Evolutionary conservation across 495 filamentous ascomycete species (phyloP).

Genomic region (Lophiotrema nucula): DNA sequence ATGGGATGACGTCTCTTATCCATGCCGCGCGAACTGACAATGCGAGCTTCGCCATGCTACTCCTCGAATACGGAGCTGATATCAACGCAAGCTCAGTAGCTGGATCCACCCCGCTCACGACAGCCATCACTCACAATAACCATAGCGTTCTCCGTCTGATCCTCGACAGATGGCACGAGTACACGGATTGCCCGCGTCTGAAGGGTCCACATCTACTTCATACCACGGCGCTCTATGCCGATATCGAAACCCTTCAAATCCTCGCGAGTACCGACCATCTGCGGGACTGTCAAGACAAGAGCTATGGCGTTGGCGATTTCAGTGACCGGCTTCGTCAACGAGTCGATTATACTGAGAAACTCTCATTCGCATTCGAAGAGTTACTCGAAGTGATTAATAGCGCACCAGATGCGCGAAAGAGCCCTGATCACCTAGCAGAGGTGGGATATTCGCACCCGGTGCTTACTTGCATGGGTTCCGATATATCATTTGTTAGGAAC

Average conservation of each 20-base stretch:
- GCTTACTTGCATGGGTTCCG: background rate
- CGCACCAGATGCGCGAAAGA: constrained; percentile 3
- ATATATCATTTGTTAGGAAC: background rate
- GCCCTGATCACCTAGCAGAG: constrained; percentile 3
- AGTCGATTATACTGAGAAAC: constrained; percentile 7
- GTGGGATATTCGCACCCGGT: background rate
- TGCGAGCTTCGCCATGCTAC: constrained; percentile 40
- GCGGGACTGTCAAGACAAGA: constrained; percentile 6
- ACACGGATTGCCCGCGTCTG: constrained; percentile 38
- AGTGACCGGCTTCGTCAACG: background rate
- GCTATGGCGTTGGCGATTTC: constrained; percentile 8
- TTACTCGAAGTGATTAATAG: constrained; percentile 4
- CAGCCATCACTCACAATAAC: constrained; percentile 33
- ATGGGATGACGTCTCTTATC: constrained; percentile 42
- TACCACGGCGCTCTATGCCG: constrained; percentile 34
- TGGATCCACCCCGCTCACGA: constrained; percentile 32
- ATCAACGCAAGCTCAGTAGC: constrained; percentile 39
- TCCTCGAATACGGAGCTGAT: constrained; percentile 46
- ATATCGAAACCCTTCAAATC: constrained; percentile 36
- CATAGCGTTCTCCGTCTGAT: constrained; percentile 35
- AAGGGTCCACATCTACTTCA: constrained; percentile 37
- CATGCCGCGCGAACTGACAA: constrained; percentile 43
- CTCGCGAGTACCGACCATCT: constrained; percentile 31
- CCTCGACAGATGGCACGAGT: constrained; percentile 41
- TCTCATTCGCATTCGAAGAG: constrained; percentile 11